Conservation (phyloP, 2,329 filamentous ascomycete species). For the Ambrosiella beaveri region DNA sequence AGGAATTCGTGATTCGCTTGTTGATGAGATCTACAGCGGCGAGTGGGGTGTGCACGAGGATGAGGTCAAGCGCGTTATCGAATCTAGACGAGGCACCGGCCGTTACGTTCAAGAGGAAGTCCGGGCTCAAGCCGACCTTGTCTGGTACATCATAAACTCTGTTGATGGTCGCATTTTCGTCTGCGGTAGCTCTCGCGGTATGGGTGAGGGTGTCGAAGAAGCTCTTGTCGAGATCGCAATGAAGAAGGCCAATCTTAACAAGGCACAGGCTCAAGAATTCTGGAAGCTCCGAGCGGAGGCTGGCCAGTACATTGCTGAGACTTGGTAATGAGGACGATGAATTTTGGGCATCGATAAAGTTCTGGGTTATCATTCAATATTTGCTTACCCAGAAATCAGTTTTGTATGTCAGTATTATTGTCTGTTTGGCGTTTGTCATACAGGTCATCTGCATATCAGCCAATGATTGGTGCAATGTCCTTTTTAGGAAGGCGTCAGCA, state of each 20-base stretch:
- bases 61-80: conserved; percentile 65
- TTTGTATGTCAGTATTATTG: background rate
- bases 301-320: conserved; percentile 87
- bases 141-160: conserved; percentile 94
- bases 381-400: background rate
- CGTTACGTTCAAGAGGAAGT: conserved; percentile 97
- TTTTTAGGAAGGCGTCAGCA: background rate
- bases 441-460: background rate
- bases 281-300: conserved; percentile 84
- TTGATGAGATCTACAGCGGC: conserved; percentile 91
- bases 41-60: conserved; percentile 91
- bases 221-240: conserved; percentile 82
- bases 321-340: conserved; percentile 30
- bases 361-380: background rate
- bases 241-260: conserved; percentile 73
- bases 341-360: background rate
- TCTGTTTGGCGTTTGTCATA: background rate
- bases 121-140: conserved; percentile 75
- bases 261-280: conserved; percentile 67
- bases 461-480: background rate
- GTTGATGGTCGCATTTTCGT: conserved; percentile 95
- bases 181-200: conserved; percentile 85
- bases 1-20: conserved; percentile 78
- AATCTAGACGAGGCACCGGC: conserved; percentile 59
- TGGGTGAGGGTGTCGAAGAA: conserved; percentile 90